Evolutionary conservation across 2,329 filamentous ascomycete genomes (phyloP), one percentile per base, ranked within the genome.

Genomic region (Fusarium anthophilum): DNA sequence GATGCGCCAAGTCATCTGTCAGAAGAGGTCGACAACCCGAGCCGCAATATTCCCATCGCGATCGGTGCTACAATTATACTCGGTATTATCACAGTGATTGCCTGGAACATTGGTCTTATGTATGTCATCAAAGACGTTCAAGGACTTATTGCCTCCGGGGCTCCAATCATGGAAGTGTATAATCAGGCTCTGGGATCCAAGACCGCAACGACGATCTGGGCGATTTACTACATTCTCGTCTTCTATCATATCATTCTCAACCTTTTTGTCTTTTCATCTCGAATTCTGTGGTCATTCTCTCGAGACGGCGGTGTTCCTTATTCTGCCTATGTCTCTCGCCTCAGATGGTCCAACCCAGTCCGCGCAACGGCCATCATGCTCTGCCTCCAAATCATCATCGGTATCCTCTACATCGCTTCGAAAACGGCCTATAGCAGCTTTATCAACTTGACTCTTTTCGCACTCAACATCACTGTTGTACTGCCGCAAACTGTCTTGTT

Each of bases 51-150:
- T 2, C 53, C 53, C 6, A 55, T 55, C 38, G 53, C 53, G 2
- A 55, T 55, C 1, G 38, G 53, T 1, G 26, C 26, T 4, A 55
- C 53, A 2, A 55, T 55, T 5, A 28, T 28, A 7, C 15, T 41
- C 0, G 37, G 53, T 0, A 55, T 55, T 3, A 38, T 55, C 4
- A 24, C 53, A 3, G 53, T 55, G 1, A 30, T 55, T 10, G 26
- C 6, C 2, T 55, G 53, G 53, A 55, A 55, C 6, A 32, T 55
- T 11, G 38, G 53, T 41, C 37, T 55, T 2, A 41, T 41, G 53
- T 55, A 55, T 41, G 37, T 41, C 26, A 55, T 55, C 12, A 41
- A 28, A 7, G 37, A 55, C 53, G 37, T 55, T 15, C 37, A 55
- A 4, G 22, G 22, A 14, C 53, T 55, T 3, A 55, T 55, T 24